Evolutionary conservation across 106 monocot species (phyloP).

Genomic region (Dioscorea alata): DNA sequence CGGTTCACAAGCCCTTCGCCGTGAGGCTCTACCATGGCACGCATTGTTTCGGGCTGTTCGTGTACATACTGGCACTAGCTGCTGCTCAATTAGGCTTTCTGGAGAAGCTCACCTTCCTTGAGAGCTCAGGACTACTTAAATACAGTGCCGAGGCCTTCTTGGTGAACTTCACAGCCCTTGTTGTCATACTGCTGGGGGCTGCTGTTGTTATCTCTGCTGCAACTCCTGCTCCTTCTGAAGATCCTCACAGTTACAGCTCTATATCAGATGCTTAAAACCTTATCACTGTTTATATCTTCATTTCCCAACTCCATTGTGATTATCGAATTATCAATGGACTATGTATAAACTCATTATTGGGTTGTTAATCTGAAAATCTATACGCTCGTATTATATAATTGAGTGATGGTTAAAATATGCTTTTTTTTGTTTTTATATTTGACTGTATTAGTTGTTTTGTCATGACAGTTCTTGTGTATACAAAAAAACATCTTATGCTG

Average conservation of each 20-base stretch:
- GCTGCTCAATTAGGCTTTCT: constrained; percentile 65
- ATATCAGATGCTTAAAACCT: constrained; percentile 16
- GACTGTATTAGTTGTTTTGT: too few species aligned
- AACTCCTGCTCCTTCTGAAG: constrained; percentile 31
- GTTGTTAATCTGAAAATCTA: too few species aligned
- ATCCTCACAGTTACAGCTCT: constrained; percentile 28
- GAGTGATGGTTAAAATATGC: too few species aligned
- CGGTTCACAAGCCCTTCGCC: constrained; percentile 18
- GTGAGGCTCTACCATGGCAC: constrained; percentile 68
- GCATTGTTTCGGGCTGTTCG: constrained; percentile 63
- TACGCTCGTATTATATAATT: too few species aligned
- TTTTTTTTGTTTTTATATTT: too few species aligned
- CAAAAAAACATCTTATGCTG: too few species aligned
- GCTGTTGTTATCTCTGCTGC: constrained; percentile 62
- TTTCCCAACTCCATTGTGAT: too few species aligned
- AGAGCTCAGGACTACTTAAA: constrained; percentile 55
- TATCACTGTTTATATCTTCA: too few species aligned
- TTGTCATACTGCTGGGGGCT: constrained; percentile 62
- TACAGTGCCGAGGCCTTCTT: constrained; percentile 78
- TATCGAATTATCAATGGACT: too few species aligned
- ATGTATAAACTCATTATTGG: too few species aligned
- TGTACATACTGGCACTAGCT: constrained; percentile 64
- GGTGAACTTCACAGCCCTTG: constrained; percentile 84
- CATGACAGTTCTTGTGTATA: too few species aligned
- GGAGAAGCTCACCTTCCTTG: constrained; percentile 91